Percentiles rank a stretch among this genome's conserved stretches.
Evolutionary conservation across 495 filamentous ascomycete genomes (phyloP).

Genomic region (Daldinia decipiens): DNA sequence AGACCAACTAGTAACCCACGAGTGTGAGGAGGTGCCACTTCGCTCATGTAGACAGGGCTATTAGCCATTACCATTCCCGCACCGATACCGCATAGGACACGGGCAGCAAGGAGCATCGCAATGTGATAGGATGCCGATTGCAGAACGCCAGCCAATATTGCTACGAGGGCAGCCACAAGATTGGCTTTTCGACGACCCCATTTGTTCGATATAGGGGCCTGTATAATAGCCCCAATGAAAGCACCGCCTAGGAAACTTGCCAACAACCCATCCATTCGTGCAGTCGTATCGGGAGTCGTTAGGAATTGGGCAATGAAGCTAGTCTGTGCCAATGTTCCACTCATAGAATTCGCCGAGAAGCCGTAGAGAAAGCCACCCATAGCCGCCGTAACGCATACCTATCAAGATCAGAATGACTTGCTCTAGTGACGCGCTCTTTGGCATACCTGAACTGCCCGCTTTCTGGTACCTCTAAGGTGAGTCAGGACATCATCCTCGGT

Average conservation of each 20-base stretch:
- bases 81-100: constrained; percentile 41
- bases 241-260: neutral
- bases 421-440: neutral
- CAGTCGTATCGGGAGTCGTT: neutral
- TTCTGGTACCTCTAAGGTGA: constrained; percentile 1
- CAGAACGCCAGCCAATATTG: neutral
- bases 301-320: neutral
- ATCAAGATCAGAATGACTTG: neutral
- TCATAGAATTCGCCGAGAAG: neutral
- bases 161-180: neutral
- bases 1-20: constrained; percentile 36
- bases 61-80: constrained; percentile 46
- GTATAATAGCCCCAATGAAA: neutral
- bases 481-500: neutral
- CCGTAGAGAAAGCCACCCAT: neutral
- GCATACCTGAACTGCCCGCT: neutral
- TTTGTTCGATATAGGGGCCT: neutral
- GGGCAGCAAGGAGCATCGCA: neutral
- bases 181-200: constrained; percentile 1
- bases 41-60: constrained; percentile 47
- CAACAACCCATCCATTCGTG: neutral
- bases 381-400: neutral
- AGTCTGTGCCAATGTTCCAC: neutral
- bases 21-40: constrained; percentile 45
- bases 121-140: neutral